Base-by-base conservation (phyloP, 23 red algal species). In the Gracilaria domingensis region DNA sequence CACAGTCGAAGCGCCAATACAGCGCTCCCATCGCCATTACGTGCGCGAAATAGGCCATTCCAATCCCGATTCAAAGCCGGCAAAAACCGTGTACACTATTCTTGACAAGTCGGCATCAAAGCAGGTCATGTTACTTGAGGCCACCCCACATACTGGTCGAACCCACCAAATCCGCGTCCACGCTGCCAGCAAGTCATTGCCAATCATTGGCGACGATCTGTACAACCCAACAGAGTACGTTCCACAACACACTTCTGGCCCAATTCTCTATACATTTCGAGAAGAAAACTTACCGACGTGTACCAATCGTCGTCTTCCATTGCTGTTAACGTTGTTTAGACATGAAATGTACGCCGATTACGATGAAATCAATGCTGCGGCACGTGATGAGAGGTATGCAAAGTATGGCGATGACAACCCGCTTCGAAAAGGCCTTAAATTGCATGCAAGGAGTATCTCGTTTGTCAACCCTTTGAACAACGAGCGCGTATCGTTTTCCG, bases 101-200 rank as follows among this genome's bases (percentile, higher is more conserved):
- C 65, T 91, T 40, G 66, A 80, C 79, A 72, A 74, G 54, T 86
- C 85, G 28, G 21, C 50, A 24, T 13, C 35, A 13, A 54, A 73
- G n/a, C 75, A 66, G 21, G 67, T 95, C 49, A 84, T 88, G 79
- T 57, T 95, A 2, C 39, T 95, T 38, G 54, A 42, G 12, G 82
- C 75, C 47, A 66, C 88, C 23, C 93, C 93, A 8, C 71, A 75
- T 11, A 95, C 83, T 8, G 93, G 93, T 26, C 60, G 93, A 66
- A 95, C 93, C 20, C 93, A 95, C 75, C 93, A 95, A 53, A 87
- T 95, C 28, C 85, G 93, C 38, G 50, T 95, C n/a, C 93, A 95
- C 54, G 84, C 86, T 6, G 60, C 49, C 20, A 56, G 75, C 38
- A 25, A 53, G 23, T 80, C 76, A 2, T 47, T 94, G 29, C 92